These are phyloP conservation scores for Harrya chromipes DNA, from an alignment of 768 basidiomycete species.

Conservation along the genomic window DNA sequence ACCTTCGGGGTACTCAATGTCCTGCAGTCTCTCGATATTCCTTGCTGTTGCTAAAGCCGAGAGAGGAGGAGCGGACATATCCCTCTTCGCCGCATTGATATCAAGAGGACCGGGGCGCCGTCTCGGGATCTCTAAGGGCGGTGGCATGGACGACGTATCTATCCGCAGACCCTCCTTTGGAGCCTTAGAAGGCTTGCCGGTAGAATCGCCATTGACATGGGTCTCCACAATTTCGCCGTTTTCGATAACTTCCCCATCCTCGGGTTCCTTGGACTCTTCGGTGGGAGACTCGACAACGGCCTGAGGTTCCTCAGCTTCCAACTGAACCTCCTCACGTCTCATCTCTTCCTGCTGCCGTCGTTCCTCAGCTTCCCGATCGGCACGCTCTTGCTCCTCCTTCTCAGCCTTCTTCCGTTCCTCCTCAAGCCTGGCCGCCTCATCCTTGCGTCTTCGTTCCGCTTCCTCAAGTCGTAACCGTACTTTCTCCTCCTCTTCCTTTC, in stretches of 20 bases:
- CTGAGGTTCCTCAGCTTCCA: slow-evolving; percentile 38
- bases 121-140: slow-evolving; percentile 37
- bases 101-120: slow-evolving; percentile 74
- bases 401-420: slow-evolving; percentile 31
- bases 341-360: slow-evolving; percentile 22
- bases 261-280: slow-evolving; percentile 47
- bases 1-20: slow-evolving; percentile 78
- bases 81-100: slow-evolving; percentile 51
- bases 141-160: slow-evolving; percentile 50
- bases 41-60: slow-evolving; percentile 79
- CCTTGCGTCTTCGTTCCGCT: slow-evolving; percentile 35
- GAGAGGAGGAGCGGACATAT: slow-evolving; percentile 29
- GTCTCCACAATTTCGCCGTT: slow-evolving; percentile 28
- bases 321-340: slow-evolving; percentile 21
- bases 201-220: slow-evolving; percentile 34
- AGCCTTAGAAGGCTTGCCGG: slow-evolving; percentile 38
- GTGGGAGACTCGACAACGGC: slow-evolving; percentile 33
- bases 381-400: slow-evolving; percentile 40
- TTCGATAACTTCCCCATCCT: slow-evolving; percentile 37
- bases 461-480: slow-evolving; percentile 31
- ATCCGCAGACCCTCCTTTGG: slow-evolving; percentile 59
- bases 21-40: slow-evolving; percentile 77
- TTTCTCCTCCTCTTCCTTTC: slow-evolving; percentile 39
- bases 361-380: slow-evolving; percentile 35
- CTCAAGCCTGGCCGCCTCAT: slow-evolving; percentile 25